Conservation (phyloP, 2,329 filamentous ascomycete genomes). For the Pseudocercospora pini-densiflorae region DNA sequence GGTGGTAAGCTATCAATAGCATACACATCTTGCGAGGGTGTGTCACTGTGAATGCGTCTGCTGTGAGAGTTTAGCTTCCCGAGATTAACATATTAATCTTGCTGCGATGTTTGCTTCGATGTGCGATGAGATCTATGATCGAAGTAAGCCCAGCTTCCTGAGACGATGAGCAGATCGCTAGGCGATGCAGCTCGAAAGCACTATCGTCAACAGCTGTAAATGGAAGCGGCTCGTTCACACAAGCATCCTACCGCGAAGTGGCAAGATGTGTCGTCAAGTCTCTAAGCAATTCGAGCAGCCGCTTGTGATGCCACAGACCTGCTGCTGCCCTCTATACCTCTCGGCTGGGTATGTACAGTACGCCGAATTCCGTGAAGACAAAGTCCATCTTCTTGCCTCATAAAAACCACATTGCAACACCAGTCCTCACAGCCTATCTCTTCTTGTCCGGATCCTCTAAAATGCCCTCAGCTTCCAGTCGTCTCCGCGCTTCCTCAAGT, state of each 20-base stretch:
- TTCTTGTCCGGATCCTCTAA: conserved; percentile 71
- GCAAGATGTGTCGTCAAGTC: not conserved
- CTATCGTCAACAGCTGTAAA: not conserved
- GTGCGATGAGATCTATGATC: not conserved
- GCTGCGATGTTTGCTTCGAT: not conserved
- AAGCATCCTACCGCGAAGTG: not conserved
- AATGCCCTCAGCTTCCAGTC: conserved; percentile 95
- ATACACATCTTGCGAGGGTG: conserved; percentile 22
- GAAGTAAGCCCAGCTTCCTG: not conserved
- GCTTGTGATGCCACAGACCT: conserved; percentile 17
- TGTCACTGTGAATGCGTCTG: not conserved
- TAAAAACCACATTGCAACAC: not conserved
- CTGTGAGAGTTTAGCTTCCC: not conserved
- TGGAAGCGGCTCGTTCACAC: not conserved
- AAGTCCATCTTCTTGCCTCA: not conserved
- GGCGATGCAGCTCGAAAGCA: not conserved
- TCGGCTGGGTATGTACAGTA: conserved; percentile 24
- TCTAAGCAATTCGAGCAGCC: conserved; percentile 7
- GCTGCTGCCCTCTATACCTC: conserved; percentile 21
- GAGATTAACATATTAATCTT: not conserved
- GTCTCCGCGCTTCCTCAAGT: conserved; percentile 90
- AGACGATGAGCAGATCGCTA: not conserved
- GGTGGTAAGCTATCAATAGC: conserved; percentile 24
- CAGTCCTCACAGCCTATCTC: conserved; percentile 11
- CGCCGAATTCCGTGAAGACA: not conserved